Percentiles rank a stretch among this genome's conserved stretches.
These are phyloP conservation scores for Saitozyma podzolica DNA, from an alignment of 768 basidiomycete genomes.

Conservation along the genomic window DNA sequence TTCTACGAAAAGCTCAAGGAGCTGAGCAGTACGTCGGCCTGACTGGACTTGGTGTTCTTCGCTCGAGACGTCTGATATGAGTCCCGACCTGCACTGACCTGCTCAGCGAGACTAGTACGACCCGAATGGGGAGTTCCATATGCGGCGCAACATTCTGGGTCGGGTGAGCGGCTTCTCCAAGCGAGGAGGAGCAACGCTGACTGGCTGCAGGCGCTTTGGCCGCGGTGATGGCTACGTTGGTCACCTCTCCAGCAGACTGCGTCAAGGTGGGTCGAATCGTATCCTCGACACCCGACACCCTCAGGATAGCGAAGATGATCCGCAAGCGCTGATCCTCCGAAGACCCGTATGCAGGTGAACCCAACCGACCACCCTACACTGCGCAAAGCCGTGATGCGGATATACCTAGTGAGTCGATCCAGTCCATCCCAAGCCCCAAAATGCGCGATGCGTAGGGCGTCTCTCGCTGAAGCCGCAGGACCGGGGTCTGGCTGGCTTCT, in stretches of 20 bases:
- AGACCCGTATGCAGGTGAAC: constrained; percentile 91
- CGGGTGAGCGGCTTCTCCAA: constrained; percentile 26
- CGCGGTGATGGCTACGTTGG: constrained; percentile 77
- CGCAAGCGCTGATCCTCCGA: not conserved
- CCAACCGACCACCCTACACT: constrained; percentile 75
- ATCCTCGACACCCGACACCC: not conserved
- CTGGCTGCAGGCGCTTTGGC: constrained; percentile 68
- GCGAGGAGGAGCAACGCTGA: constrained; percentile 5
- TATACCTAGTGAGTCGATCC: constrained; percentile 64
- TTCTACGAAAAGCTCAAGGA: constrained; percentile 84
- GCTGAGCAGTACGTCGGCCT: constrained; percentile 59
- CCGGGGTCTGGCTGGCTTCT: constrained; percentile 76
- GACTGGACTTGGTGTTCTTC: too few relatives aligned
- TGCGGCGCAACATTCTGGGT: constrained; percentile 48
- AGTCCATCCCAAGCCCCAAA: not conserved
- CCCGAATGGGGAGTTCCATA: constrained; percentile 42
- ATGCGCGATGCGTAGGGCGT: not conserved
- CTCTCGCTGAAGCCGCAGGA: constrained; percentile 59
- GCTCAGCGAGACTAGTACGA: constrained; percentile 12
- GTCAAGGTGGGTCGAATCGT: constrained; percentile 65
- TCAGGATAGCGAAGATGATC: constrained; percentile 47
- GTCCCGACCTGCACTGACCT: constrained; percentile 46
- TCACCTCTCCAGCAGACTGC: constrained; percentile 91
- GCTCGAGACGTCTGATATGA: constrained; percentile 54
- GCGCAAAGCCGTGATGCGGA: constrained; percentile 62